Conservation (phyloP, 2,329 filamentous ascomycete genomes). For the Aureobasidium sp. region DNA sequence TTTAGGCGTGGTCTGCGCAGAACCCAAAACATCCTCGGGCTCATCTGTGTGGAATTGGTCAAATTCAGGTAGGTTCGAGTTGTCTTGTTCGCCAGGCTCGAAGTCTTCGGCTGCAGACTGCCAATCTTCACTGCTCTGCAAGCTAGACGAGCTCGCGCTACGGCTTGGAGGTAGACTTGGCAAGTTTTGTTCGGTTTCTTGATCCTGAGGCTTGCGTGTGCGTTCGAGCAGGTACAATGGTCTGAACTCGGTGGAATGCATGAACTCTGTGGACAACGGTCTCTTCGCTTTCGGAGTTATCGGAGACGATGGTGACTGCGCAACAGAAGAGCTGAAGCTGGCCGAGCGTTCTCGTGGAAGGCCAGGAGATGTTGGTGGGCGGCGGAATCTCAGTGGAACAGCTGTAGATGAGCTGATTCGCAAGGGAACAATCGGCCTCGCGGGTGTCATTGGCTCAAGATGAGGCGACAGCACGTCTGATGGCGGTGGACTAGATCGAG, state of each 20-base stretch:
- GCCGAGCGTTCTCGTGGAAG: constrained; percentile 20
- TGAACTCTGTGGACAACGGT: constrained; percentile 17
- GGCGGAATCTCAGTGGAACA: constrained; percentile 27
- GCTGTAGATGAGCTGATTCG: constrained; percentile 25
- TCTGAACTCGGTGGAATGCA: constrained; percentile 52
- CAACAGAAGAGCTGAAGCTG: constrained; percentile 23
- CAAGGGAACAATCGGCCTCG: constrained; percentile 14
- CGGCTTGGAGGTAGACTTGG: constrained; percentile 45
- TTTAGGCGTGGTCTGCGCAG: constrained; percentile 61
- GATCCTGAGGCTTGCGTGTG: constrained; percentile 38
- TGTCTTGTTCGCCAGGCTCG: constrained; percentile 21
- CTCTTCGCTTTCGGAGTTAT: constrained; percentile 13
- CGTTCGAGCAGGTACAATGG: constrained; percentile 76
- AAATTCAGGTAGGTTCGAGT: not conserved
- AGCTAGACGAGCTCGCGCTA: constrained; percentile 32
- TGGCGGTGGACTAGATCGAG: not conserved
- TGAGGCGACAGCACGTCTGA: not conserved
- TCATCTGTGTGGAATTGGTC: not conserved
- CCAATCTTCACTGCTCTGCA: constrained; percentile 34
- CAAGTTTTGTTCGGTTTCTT: constrained; percentile 29
- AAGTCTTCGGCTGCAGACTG: constrained; percentile 35
- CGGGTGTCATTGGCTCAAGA: constrained; percentile 9
- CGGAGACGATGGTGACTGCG: constrained; percentile 14
- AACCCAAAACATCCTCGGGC: constrained; percentile 45
- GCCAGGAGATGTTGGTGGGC: constrained; percentile 21